These are phyloP conservation scores for Takashimella koratensis DNA, from an alignment of 1,284 basidiomycete genomes.

Conservation along the genomic window DNA sequence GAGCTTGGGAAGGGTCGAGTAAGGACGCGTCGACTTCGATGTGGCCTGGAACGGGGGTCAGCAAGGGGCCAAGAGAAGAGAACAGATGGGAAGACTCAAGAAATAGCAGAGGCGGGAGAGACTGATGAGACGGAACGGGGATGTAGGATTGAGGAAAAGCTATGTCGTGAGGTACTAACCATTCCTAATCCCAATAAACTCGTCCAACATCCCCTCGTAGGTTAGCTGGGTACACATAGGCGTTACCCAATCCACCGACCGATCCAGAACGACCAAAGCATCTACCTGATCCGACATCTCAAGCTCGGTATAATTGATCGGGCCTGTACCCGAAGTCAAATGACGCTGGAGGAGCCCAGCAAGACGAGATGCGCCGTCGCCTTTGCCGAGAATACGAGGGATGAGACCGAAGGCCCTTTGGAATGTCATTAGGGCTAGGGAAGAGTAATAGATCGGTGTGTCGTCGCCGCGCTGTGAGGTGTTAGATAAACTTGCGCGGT, in stretches of 20 bases:
- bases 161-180: too few species aligned
- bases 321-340: neutral
- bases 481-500: neutral
- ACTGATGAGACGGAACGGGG: too few species aligned
- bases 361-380: conserved; percentile 62
- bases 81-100: too few species aligned
- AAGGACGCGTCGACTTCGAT: conserved; percentile 83
- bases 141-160: too few species aligned
- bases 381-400: conserved; percentile 90
- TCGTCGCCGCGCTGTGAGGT: conserved; percentile 80
- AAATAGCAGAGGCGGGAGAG: too few species aligned
- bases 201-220: conserved; percentile 95
- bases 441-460: conserved; percentile 81
- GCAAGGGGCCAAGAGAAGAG: conserved; percentile 3
- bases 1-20: conserved; percentile 55
- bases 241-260: conserved; percentile 92
- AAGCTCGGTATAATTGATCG: conserved; percentile 29
- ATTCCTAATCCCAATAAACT: conserved; percentile 83
- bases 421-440: conserved; percentile 77
- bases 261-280: conserved; percentile 82
- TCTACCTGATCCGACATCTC: conserved; percentile 61
- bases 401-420: conserved; percentile 86
- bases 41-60: conserved; percentile 59
- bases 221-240: conserved; percentile 94
- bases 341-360: neutral